Evolutionary conservation across 2,329 filamentous ascomycete species (phyloP).

Genomic region (Colletotrichum sp.): DNA sequence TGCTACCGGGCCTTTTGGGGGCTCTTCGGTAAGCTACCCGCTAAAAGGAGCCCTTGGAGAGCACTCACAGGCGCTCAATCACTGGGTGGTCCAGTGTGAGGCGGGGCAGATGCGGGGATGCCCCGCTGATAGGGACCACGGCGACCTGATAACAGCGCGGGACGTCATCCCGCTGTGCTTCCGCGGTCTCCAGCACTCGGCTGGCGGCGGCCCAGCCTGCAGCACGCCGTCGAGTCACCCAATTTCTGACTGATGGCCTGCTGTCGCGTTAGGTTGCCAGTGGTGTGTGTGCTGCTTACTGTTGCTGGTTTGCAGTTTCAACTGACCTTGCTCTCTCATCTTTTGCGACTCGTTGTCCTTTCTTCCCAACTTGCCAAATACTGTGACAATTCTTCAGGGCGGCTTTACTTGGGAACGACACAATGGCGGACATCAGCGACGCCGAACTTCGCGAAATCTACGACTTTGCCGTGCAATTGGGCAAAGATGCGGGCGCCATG

Average conservation of each 20-base stretch:
- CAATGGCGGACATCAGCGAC: slow-evolving; percentile 32
- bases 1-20: neutral
- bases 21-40: neutral
- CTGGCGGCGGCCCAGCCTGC: slow-evolving; percentile 16
- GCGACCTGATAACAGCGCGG: neutral
- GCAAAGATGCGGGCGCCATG: slow-evolving; percentile 71
- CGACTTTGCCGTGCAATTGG: slow-evolving; percentile 72
- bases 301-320: neutral
- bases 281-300: neutral
- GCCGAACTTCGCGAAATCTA: slow-evolving; percentile 69
- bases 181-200: slow-evolving; percentile 11
- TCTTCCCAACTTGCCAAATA: neutral
- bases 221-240: neutral
- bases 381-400: neutral
- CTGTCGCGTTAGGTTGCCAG: neutral
- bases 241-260: neutral
- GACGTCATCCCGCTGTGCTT: slow-evolving; percentile 16
- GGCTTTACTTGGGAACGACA: neutral
- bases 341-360: neutral
- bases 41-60: neutral
- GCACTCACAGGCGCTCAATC: neutral
- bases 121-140: neutral
- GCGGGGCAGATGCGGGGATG: neutral
- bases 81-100: neutral
- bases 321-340: neutral